A percentile compares a stretch with the other conserved stretches of the same genome.
These are phyloP conservation scores for Clavispora santaluciae DNA, from an alignment of 805 yeast species.

Conservation along the genomic window DNA sequence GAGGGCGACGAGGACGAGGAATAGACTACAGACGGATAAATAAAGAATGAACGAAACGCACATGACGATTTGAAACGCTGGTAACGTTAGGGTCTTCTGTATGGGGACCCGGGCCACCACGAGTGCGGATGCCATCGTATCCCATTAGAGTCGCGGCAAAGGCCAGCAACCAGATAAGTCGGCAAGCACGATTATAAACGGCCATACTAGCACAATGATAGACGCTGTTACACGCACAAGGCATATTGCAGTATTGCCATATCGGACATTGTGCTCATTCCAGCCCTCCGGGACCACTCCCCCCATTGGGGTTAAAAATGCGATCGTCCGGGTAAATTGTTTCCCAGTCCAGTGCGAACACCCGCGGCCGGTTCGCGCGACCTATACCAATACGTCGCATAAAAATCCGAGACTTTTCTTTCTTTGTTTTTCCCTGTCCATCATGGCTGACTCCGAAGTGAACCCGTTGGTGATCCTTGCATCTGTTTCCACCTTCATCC, in stretches of 20 bases:
- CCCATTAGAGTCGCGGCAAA: no score
- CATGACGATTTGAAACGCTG: background rate
- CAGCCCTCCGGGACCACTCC: background rate
- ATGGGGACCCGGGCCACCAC: no score
- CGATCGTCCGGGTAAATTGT: conserved; percentile 1
- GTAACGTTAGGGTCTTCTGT: no score
- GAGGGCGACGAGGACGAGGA: conserved; percentile 36
- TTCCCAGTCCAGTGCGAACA: background rate
- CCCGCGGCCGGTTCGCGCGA: background rate
- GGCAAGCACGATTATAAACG: no score
- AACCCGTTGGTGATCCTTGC: conserved; percentile 38
- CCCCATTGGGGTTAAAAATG: background rate
- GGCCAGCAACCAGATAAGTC: no score
- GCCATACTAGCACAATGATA: no score
- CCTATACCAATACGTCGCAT: background rate
- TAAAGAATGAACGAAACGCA: background rate
- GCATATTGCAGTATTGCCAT: no score
- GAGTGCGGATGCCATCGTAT: no score
- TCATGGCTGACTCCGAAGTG: conserved; percentile 29
- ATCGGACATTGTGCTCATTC: background rate
- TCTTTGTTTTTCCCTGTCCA: background rate
- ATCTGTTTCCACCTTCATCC: conserved; percentile 35
- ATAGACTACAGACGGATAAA: background rate
- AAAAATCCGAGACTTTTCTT: background rate
- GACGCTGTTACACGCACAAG: no score